Base-by-base conservation (phyloP, 108 stramenopile species). In the Nitzschia sp. region DNA sequence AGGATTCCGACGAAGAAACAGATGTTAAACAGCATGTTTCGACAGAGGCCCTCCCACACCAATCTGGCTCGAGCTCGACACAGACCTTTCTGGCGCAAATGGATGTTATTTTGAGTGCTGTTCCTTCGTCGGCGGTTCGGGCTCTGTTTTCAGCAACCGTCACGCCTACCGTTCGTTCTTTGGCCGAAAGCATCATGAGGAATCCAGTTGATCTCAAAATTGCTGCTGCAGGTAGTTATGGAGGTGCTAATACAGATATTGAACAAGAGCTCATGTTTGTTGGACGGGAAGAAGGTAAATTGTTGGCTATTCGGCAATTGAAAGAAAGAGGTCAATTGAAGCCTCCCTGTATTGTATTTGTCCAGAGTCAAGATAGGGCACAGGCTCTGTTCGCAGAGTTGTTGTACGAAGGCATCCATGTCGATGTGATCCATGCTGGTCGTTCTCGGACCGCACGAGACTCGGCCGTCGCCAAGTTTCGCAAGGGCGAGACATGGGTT, bases 121-220 rank as follows among this genome's bases (percentile, higher is more conserved):
- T 94, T 35, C 86, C 92, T 28, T 22, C 79, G 15, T 76, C 85
- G 35, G 91, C 95, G 2, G 90, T 86, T 29, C 91, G 99, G 9
- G 92, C 90, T 11, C 73, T 99, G 16, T 97, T 99, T 77, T 94
- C 92, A 55, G 99, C 99, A 11, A 99, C 99, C 0, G 79, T 99
- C 31, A 95, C 91, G 15, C 81, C 88, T 8, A 82, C 87, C 5
- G 92, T 98, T 23, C 72, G 86, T 56, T 87, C 89, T 17, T 76
- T 98, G 31, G 85, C 97, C 1, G 85, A 93, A 58, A 85, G 79
- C 16, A 84, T 98, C 57, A 79, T 99, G n/a, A 84, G 96, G 23
- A 90, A 97, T 69, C 96, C 97, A 1, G 76, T 98, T 25, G 84
- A 88, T 66, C 67, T 98, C 35, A 86, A 80, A 8, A 86, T 96